These are phyloP conservation scores for Calendula officinalis DNA, from an alignment of 129 eudicot genomes.

Conservation along the genomic window DNA sequence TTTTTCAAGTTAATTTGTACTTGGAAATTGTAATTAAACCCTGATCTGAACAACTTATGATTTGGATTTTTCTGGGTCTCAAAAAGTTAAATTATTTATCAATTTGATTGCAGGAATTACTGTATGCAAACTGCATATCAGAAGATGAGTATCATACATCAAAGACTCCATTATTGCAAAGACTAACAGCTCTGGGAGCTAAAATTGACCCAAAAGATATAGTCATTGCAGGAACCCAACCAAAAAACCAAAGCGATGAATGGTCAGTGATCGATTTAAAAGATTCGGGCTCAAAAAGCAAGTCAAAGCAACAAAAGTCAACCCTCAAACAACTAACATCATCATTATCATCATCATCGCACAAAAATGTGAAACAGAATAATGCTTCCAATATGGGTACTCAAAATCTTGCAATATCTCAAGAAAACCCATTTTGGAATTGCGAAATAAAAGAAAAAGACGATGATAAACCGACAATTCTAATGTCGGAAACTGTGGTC, in stretches of 20 bases:
- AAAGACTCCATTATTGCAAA: conserved; percentile 79
- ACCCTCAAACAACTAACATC: conserved; percentile 57
- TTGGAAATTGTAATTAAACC: neutral
- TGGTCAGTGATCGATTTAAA: conserved; percentile 84
- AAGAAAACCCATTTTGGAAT: conserved; percentile 90
- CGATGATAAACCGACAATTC: conserved; percentile 57
- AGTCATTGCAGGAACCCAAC: conserved; percentile 42
- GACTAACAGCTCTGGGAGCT: conserved; percentile 84
- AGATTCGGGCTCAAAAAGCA: conserved; percentile 56
- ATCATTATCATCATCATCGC: conserved; percentile 47
- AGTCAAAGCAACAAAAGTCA: conserved; percentile 48
- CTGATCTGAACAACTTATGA: neutral
- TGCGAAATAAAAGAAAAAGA: conserved; percentile 44
- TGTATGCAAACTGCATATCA: conserved; percentile 83
- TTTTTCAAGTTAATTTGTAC: too few species aligned
- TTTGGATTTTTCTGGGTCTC: neutral
- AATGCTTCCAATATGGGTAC: conserved; percentile 32
- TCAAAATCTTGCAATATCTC: conserved; percentile 43
- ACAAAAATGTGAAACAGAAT: conserved; percentile 44
- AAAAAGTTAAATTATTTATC: neutral
- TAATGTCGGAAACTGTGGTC: conserved; percentile 65
- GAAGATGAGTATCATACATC: conserved; percentile 93
- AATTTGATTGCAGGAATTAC: conserved; percentile 58
- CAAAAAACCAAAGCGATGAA: conserved; percentile 42
- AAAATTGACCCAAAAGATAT: conserved; percentile 68